Evolutionary conservation across 73 alveolate genomes (phyloP).

Genomic region (Symbiodinium pilosum): DNA sequence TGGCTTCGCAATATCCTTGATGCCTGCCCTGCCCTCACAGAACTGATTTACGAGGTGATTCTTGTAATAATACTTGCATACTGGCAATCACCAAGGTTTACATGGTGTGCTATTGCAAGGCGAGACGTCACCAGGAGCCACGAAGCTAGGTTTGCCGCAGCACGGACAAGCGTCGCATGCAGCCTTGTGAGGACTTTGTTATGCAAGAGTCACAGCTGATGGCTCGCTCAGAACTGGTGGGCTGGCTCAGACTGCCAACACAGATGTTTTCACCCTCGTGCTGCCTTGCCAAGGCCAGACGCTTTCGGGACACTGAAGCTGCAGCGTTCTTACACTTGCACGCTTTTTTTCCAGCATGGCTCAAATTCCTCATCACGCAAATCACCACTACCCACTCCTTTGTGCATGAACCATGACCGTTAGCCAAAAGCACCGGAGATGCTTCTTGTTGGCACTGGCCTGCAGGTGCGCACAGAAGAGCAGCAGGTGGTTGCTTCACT

Average conservation of each 20-base stretch:
- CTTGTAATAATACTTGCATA: too few relatives aligned
- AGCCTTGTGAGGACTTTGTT: background rate
- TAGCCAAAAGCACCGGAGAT: too few relatives aligned
- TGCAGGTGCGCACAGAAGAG: too few relatives aligned
- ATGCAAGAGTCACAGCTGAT: conserved; percentile 70
- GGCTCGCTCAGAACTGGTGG: background rate
- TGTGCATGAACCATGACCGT: too few relatives aligned
- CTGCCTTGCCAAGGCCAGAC: background rate
- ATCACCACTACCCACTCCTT: too few relatives aligned
- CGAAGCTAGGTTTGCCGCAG: too few relatives aligned
- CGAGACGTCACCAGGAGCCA: conserved; percentile 43
- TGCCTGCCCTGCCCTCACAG: background rate
- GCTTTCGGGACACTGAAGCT: background rate
- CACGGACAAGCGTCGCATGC: background rate
- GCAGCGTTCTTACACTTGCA: background rate
- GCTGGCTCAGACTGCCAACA: too few relatives aligned
- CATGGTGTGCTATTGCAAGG: conserved; percentile 73
- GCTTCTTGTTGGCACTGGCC: too few relatives aligned
- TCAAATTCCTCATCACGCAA: too few relatives aligned
- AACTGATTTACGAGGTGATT: background rate
- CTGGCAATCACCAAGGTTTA: background rate
- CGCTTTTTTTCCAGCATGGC: too few relatives aligned
- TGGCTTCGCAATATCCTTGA: conserved; percentile 41
- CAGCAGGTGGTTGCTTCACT: conserved; percentile 57
- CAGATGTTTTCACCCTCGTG: too few relatives aligned